Evolutionary conservation across 179 eudicot genomes (phyloP).

Genomic region (Heliamphora pulchella): DNA sequence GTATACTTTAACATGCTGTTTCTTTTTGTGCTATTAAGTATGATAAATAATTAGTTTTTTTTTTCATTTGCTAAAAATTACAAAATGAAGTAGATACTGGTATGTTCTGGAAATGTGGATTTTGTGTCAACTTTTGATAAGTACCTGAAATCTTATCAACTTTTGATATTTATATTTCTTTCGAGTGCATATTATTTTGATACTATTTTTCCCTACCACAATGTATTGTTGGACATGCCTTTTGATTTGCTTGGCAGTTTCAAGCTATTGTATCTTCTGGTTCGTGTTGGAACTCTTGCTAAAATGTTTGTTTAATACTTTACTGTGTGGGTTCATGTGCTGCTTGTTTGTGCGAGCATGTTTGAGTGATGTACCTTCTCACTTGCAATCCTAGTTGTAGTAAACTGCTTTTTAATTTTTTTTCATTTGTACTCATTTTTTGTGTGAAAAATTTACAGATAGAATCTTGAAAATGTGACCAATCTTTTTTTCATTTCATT

Average conservation of each 20-base stretch:
- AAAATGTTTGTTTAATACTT: not conserved
- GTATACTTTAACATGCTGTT: not conserved
- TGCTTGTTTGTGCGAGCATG: not conserved
- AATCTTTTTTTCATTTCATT: not conserved
- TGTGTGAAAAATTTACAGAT: not conserved
- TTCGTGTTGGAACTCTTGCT: slow-evolving; percentile 8
- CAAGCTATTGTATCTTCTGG: not conserved
- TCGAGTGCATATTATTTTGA: not conserved
- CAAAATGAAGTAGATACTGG: not conserved
- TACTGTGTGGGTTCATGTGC: not conserved
- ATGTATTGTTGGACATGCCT: not conserved
- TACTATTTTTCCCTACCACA: not conserved
- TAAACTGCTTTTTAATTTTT: not conserved
- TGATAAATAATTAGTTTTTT: not conserved
- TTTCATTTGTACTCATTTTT: not conserved
- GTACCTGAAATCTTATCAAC: not conserved
- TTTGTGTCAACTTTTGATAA: not conserved
- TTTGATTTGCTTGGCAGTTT: not conserved
- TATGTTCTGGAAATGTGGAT: not conserved
- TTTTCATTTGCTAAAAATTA: not conserved
- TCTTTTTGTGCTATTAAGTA: not conserved
- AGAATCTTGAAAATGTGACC: not conserved
- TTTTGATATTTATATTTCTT: not conserved
- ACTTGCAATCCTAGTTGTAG: not conserved
- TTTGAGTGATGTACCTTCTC: not conserved